phyloP scores from a whole-genome alignment of 768 basidiomycete genomes.

The Gymnopilus dilepis region DNA sequence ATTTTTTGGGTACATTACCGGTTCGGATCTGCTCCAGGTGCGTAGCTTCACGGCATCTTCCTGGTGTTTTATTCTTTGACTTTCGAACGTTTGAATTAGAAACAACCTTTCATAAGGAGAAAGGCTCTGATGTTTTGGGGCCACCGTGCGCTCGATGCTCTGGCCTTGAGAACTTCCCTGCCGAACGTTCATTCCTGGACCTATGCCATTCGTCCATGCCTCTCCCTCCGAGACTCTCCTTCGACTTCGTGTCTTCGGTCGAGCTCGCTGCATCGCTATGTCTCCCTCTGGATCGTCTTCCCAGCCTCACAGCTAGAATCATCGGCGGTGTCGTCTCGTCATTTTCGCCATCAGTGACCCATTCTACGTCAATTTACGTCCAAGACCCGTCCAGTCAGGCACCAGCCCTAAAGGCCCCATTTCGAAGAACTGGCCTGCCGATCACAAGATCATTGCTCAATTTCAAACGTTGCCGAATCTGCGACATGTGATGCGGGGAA shows the following conservation, averaged over 20 bases:
- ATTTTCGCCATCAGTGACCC: neutral
- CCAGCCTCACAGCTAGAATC: neutral
- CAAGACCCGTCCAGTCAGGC: slow-evolving; percentile 1
- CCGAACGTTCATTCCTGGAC: neutral
- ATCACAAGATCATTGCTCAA: neutral
- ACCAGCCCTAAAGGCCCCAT: neutral
- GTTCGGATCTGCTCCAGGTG: slow-evolving; percentile 1
- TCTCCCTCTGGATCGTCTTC: neutral
- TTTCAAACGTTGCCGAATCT: slow-evolving; percentile 3
- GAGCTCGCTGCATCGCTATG: neutral
- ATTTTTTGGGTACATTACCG: neutral
- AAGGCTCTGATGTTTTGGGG: neutral
- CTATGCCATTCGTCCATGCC: neutral
- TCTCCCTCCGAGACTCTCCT: neutral
- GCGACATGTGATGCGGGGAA: slow-evolving; percentile 2
- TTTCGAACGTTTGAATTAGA: neutral
- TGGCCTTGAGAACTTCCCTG: neutral
- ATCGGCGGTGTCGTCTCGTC: neutral
- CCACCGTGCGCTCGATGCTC: neutral
- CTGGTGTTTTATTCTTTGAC: neutral
- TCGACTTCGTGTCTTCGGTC: neutral
- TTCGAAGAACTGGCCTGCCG: neutral
- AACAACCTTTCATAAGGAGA: neutral
- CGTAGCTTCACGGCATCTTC: neutral
- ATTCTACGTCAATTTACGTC: slow-evolving; percentile 4